Conservation (phyloP, 495 filamentous ascomycete species). For the Xylaria bambusicola region DNA sequence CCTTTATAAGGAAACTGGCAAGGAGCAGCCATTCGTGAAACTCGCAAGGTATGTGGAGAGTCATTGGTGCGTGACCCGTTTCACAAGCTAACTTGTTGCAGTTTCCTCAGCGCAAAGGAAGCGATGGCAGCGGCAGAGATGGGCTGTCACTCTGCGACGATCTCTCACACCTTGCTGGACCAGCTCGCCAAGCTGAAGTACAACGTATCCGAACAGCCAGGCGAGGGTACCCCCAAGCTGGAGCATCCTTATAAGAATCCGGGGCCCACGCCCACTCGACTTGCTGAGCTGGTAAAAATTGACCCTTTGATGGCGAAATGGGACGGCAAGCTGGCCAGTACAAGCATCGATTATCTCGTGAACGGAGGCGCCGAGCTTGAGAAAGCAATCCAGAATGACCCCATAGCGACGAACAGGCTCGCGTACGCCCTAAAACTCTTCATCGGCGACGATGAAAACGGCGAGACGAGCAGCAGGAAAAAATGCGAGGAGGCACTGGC, state of each 20-base stretch:
- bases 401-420: slow-evolving; percentile 22
- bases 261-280: slow-evolving; percentile 23
- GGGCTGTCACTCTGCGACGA: slow-evolving; percentile 33
- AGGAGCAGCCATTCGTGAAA: slow-evolving; percentile 45
- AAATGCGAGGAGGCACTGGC: slow-evolving; percentile 27
- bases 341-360: slow-evolving; percentile 32
- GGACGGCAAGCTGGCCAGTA: slow-evolving; percentile 30
- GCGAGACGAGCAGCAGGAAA: slow-evolving; percentile 31
- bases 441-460: slow-evolving; percentile 26
- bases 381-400: slow-evolving; percentile 27
- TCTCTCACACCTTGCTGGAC: slow-evolving; percentile 25
- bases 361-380: slow-evolving; percentile 31
- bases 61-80: neutral
- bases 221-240: slow-evolving; percentile 24
- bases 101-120: slow-evolving; percentile 34
- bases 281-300: slow-evolving; percentile 22
- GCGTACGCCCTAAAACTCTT: slow-evolving; percentile 28
- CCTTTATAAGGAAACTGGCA: slow-evolving; percentile 45
- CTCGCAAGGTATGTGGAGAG: slow-evolving; percentile 27
- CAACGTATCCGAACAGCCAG: slow-evolving; percentile 22
- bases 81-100: slow-evolving; percentile 15
- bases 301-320: slow-evolving; percentile 26
- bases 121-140: slow-evolving; percentile 33
- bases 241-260: slow-evolving; percentile 27
- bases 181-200: slow-evolving; percentile 27